These are phyloP conservation scores for Pleodorina starrii DNA, from an alignment of 139 green algal genomes.

Conservation along the genomic window DNA sequence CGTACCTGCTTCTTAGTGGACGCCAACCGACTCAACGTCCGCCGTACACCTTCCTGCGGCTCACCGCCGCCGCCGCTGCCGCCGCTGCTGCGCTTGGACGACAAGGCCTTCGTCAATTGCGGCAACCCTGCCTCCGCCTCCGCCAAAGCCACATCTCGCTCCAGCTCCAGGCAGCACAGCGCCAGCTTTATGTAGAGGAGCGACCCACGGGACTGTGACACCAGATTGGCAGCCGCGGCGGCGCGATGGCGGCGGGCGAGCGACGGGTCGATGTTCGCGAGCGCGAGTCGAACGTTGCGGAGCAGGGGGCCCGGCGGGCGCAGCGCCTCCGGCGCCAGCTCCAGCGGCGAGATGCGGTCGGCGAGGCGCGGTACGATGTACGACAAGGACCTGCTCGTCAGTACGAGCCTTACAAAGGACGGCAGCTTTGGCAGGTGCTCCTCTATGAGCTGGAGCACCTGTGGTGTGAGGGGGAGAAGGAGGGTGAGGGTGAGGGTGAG, in stretches of 20 bases:
- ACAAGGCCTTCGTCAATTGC: background rate
- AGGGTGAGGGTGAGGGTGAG: too few species aligned
- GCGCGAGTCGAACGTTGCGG: conserved; percentile 11
- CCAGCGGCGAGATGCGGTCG: background rate
- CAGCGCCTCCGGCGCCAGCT: background rate
- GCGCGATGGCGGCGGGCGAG: background rate
- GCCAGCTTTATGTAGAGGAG: conserved; percentile 32
- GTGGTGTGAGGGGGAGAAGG: too few species aligned
- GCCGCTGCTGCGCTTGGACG: background rate
- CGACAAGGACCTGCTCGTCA: conserved; percentile 4
- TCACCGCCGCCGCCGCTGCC: background rate
- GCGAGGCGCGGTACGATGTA: conserved; percentile 34
- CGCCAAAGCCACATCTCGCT: background rate
- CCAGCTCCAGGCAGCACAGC: background rate
- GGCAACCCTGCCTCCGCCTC: background rate
- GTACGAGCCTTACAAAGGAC: conserved; percentile 12
- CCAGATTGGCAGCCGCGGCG: background rate
- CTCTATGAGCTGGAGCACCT: conserved; percentile 35
- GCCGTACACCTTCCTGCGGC: background rate
- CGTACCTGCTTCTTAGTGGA: background rate
- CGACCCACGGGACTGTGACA: background rate
- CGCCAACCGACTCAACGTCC: background rate
- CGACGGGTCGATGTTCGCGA: background rate
- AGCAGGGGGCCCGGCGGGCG: background rate
- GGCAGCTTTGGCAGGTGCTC: conserved; percentile 37